phyloP scores from a whole-genome alignment of 192 early-diverging fungal genomes.

The Coemansia sp. region DNA sequence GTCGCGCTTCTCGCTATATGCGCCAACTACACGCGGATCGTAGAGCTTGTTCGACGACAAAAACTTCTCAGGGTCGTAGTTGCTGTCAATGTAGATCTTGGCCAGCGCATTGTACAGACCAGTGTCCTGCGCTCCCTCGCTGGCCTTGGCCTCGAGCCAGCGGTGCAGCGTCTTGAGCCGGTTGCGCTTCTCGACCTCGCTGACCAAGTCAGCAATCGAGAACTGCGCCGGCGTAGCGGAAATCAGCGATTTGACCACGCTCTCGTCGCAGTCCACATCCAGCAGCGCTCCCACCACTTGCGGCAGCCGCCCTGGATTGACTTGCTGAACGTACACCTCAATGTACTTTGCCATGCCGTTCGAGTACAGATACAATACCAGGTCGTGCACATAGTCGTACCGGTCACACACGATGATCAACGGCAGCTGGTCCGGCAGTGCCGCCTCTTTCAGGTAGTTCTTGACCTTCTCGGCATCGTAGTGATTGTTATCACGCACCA shows the following conservation, averaged over 20 bases:
- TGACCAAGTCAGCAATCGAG: conserved; percentile 82
- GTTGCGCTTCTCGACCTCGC: conserved; percentile 95
- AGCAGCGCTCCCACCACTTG: conserved; percentile 94
- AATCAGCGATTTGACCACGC: conserved; percentile 82
- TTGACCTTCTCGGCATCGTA: conserved; percentile 99
- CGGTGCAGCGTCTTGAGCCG: conserved; percentile 92
- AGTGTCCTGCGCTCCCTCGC: conserved; percentile 84
- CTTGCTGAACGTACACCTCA: conserved; percentile 99
- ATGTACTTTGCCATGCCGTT: conserved; percentile 94
- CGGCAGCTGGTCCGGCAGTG: conserved; percentile 93
- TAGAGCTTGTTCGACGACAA: conserved; percentile 75
- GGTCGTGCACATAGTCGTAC: conserved; percentile 94
- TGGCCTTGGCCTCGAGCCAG: conserved; percentile 88
- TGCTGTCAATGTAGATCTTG: conserved; percentile 99
- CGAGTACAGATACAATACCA: conserved; percentile 94
- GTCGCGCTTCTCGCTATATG: conserved; percentile 99
- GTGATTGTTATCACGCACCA: conserved; percentile 93
- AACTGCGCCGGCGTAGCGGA: conserved; percentile 82
- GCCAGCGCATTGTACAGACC: conserved; percentile 97
- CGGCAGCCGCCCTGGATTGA: conserved; percentile 91
- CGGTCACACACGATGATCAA: conserved; percentile 99
- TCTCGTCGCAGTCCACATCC: conserved; percentile 98
- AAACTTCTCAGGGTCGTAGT: conserved; percentile 97
- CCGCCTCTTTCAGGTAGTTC: conserved; percentile 98
- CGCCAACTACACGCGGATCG: conserved; percentile 88